Conservation (phyloP, 2,329 filamentous ascomycete genomes). For the Penicillium olsonii region DNA sequence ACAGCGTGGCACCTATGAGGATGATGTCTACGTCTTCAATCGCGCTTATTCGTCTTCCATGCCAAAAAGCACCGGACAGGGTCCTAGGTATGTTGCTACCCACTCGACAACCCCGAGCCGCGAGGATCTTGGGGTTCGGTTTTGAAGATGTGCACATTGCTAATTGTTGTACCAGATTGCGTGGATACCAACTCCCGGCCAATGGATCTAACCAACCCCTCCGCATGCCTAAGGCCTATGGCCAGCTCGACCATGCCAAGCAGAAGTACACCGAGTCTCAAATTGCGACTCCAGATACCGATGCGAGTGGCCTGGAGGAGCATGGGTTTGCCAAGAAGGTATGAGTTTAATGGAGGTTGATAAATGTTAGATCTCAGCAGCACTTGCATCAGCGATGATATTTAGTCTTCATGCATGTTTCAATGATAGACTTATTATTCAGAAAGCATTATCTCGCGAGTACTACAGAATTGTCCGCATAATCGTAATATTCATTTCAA, state of each 20-base stretch:
- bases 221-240: conserved; percentile 70
- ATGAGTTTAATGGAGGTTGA: background rate
- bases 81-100: conserved; percentile 61
- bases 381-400: conserved; percentile 6
- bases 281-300: conserved; percentile 53
- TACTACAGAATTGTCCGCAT: conserved; percentile 4
- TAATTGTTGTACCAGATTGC: conserved; percentile 48
- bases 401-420: conserved; percentile 4
- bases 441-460: background rate
- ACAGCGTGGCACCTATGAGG: conserved; percentile 54
- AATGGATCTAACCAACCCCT: conserved; percentile 62
- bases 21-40: conserved; percentile 62
- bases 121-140: background rate
- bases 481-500: conserved; percentile 17
- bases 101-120: background rate
- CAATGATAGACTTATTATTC: conserved; percentile 1
- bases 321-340: conserved; percentile 58
- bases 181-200: conserved; percentile 81
- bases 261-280: conserved; percentile 51
- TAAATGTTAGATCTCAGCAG: background rate
- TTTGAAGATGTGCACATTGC: background rate
- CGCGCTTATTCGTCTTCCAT: conserved; percentile 68
- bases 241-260: conserved; percentile 54
- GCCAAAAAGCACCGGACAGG: conserved; percentile 72
- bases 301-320: conserved; percentile 54